Evolutionary conservation across 2,329 filamentous ascomycete species (phyloP), one percentile per base, ranked within the genome.

Genomic region (Fusarium haematococcum): DNA sequence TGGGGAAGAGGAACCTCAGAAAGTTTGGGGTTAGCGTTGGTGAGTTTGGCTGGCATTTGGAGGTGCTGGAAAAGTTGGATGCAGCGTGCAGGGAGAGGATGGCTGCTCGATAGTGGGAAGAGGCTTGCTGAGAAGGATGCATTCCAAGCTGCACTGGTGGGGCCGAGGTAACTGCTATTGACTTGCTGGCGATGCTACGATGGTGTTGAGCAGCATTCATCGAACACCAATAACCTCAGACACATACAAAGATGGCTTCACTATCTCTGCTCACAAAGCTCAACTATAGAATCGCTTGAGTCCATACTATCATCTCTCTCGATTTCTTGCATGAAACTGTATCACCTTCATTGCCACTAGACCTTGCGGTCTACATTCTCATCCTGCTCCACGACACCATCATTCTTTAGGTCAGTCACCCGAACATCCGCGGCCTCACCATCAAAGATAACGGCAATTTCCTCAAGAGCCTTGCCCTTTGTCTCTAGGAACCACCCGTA

Each of bases 371-470:
- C 25, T 1, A 69, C 18, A 6, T 65, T 23, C 48, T 69, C 69
- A 11, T 20, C 5, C 7, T 37, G 18, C 14, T 73, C 43, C 14
- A 33, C 13, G 1, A 66, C 65, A 4, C 71, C 58, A 48, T 48
- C 58, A 48, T 33, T 45, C 58, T 61, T 61, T 2, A 61, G 25
- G 5, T 62, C 59, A 37, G 30, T 37, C 3, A 25, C 43, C 11
- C 32, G 41, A 50, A 65, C 67, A 39, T 74, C 67, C 0, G 67
- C 63, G 20, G 25, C 41, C 0, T 67, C 68, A 0, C 74, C 71
- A 1, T 77, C 69, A 76, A 91, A 91, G 3, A 90, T 81, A 27
- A 88, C 74, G 74, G 90, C 88, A 69, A 91, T 91, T 65, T 90
- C 88, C 72, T 91, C 89, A 2, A 91, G 65, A 0, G 80, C 75